Evolutionary conservation across 2,329 filamentous ascomycete genomes (phyloP), one percentile per base, ranked within the genome.

Genomic region (Fusarium albidum): DNA sequence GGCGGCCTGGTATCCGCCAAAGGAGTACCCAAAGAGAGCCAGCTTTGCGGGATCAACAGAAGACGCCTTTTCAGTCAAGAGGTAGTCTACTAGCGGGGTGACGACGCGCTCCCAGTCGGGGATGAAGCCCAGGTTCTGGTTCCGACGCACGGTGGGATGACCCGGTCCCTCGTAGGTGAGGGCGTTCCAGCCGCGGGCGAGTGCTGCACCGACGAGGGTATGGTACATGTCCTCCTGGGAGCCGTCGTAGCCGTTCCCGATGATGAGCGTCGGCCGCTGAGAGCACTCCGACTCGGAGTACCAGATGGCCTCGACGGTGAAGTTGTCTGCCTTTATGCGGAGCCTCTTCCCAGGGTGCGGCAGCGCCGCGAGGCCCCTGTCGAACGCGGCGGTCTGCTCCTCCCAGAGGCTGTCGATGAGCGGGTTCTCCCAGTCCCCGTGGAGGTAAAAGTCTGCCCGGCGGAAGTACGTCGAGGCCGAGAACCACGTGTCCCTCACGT

Each of bases 161-260:
- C 78, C 78, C 0, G 78, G 78, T 0, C 78, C 79, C 38, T 81
- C 78, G 55, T 77, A 81, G 0, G 73, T 73, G 9, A 80, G 69
- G 26, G 71, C 68, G 45, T 80, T 78, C 59, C 69, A 77, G 3
- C 78, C 78, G 1, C 77, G 71, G 15, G 70, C 68, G 2, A 78
- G 52, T 1, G 70, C 72, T 0, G 71, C 56, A 11, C 64, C 60
- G 9, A 70, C 75, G 17, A 71, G 61, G 3, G 63, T 39, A 46
- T 79, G 77, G 47, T 74, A 74, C 14, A 73, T 66, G 11, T 80
- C 77, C 46, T 80, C 78, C 57, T 78, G 75, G 1, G 72, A 57
- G 5, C 69, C 75, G 49, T 81, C 79, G 40, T 73, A 78, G 4
- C 78, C 76, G 29, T 70, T 75, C 10, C 75, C 71, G 5, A 80